These are phyloP conservation scores for Colletotrichum scovillei DNA, from an alignment of 2,329 filamentous ascomycete species.

Conservation along the genomic window DNA sequence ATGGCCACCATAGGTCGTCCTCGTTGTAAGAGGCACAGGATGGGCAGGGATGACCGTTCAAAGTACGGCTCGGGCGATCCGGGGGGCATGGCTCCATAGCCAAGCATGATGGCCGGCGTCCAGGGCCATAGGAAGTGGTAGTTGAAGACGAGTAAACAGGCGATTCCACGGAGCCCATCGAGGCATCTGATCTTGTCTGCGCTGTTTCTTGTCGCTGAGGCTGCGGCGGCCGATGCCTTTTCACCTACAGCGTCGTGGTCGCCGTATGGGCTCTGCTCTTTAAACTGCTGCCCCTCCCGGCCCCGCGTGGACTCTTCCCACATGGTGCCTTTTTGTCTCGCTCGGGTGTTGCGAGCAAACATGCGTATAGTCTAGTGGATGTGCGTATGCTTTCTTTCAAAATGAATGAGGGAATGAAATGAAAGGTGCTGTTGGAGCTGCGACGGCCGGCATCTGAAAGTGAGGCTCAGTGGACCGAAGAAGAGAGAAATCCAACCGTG, in stretches of 20 bases:
- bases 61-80: slow-evolving; percentile 48
- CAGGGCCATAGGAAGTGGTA: slow-evolving; percentile 56
- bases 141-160: slow-evolving; percentile 55
- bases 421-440: background rate
- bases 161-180: slow-evolving; percentile 54
- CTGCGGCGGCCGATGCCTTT: slow-evolving; percentile 2
- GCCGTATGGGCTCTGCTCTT: slow-evolving; percentile 16
- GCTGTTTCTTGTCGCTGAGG: slow-evolving; percentile 13
- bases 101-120: slow-evolving; percentile 53
- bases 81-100: slow-evolving; percentile 50
- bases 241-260: slow-evolving; percentile 28
- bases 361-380: background rate
- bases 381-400: background rate
- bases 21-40: slow-evolving; percentile 52
- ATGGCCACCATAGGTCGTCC: slow-evolving; percentile 55
- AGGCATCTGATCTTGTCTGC: slow-evolving; percentile 52
- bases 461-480: background rate
- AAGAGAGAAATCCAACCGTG: background rate
- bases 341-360: slow-evolving; percentile 4
- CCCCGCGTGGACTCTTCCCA: slow-evolving; percentile 3
- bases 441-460: background rate
- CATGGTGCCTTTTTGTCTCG: background rate
- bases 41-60: slow-evolving; percentile 48
- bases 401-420: background rate
- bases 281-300: background rate